Evolutionary conservation across 192 early-diverging fungal species (phyloP).

Genomic region (Geranomyces michiganensis): DNA sequence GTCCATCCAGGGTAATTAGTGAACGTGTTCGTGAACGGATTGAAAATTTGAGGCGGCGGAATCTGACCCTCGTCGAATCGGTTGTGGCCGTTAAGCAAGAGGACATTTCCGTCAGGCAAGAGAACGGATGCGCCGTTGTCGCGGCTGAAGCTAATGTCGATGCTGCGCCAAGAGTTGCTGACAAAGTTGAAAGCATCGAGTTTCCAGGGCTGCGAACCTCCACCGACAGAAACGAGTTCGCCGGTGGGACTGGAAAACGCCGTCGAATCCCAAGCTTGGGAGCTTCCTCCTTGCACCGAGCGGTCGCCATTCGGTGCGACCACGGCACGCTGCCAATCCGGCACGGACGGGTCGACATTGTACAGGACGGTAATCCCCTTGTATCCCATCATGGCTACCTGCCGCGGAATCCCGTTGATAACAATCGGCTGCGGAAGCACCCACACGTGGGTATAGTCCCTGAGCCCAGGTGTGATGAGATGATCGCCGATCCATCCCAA

Average conservation of each 20-base stretch:
- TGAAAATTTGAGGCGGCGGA: conserved; percentile 12
- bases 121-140: conserved; percentile 18
- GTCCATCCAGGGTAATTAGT: conserved; percentile 9
- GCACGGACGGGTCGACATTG: conserved; percentile 8
- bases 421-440: conserved; percentile 10
- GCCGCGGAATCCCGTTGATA: neutral
- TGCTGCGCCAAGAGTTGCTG: neutral
- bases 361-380: conserved; percentile 4
- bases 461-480: conserved; percentile 18
- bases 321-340: neutral
- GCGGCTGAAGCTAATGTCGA: conserved; percentile 12
- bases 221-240: conserved; percentile 13
- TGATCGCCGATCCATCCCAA: conserved; percentile 6
- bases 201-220: conserved; percentile 21
- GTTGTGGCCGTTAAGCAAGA: conserved; percentile 14
- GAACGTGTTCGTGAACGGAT: conserved; percentile 12
- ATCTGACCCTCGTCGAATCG: conserved; percentile 11
- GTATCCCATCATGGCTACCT: conserved; percentile 22
- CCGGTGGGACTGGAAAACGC: conserved; percentile 16
- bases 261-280: neutral
- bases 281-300: neutral
- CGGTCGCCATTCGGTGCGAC: conserved; percentile 10
- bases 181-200: conserved; percentile 5
- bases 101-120: conserved; percentile 14
- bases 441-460: conserved; percentile 23